Evolutionary conservation across 805 yeast genomes (phyloP), one percentile per base, ranked within the genome.

Genomic region (Metschnikowia orientalis): DNA sequence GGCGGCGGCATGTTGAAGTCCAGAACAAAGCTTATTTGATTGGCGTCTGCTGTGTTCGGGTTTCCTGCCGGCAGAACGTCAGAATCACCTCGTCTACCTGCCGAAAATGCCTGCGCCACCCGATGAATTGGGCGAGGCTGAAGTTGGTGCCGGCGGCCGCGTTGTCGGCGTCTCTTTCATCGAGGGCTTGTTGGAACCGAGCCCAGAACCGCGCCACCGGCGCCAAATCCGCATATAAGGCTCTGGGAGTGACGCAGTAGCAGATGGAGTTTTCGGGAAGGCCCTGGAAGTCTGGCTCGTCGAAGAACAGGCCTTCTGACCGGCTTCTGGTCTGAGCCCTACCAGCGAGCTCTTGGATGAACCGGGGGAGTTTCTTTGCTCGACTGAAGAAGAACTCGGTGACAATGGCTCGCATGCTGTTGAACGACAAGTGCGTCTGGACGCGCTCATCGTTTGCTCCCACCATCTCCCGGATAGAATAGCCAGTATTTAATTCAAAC

Each of bases 1-100:
- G 73, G 78, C 19, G 95, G 88, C 8, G 87, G 88, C 2, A 59
- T 75, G 41, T 61, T 79, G 24, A 66, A 62, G 40, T 59, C 74
- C 3, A 62, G 72, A 44, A 71, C 81, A 3, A 69, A 69, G 34
- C 61, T 77, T 32, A 76, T 78, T 26, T 69, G 45, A 28, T 6
- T n/a, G n/a, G n/a, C n/a, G n/a, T n/a, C 13, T 13, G 6, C 25
- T 6, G 6, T 5, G 23, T 9, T 5, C 9, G n/a, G 12, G 8
- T 15, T 6, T 4, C 11, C 12, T 13, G 9, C 10, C 26, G 11
- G 15, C 6, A 24, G 11, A 9, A 22, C n/a, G n/a, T n/a, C n/a
- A n/a, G n/a, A n/a, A n/a, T n/a, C 12, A 53, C 33, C 4, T 32
- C 40, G 8, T 41, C 40, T 5, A 47, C 33, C 11, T 35, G 30